These are phyloP conservation scores for Sphaerosporella brunnea DNA, from an alignment of 495 filamentous ascomycete genomes.

Conservation along the genomic window DNA sequence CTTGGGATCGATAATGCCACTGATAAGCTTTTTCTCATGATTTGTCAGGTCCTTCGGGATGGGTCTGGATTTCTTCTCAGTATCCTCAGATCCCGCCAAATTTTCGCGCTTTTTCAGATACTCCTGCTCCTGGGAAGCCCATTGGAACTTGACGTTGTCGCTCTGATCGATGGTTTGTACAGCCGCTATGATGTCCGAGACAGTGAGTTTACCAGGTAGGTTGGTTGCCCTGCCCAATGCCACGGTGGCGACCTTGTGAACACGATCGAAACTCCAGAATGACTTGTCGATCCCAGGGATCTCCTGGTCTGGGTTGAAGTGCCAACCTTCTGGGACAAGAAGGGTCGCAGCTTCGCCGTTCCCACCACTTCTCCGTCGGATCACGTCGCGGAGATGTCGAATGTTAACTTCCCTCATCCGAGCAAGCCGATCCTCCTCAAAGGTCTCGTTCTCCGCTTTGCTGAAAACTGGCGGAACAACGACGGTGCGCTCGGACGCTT, in stretches of 20 bases:
- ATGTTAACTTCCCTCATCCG: constrained; percentile 47
- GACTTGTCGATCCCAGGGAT: constrained; percentile 32
- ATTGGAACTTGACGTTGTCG: constrained; percentile 31
- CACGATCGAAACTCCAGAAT: constrained; percentile 41
- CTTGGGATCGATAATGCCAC: constrained; percentile 60
- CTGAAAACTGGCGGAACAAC: constrained; percentile 29
- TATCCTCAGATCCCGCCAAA: constrained; percentile 5
- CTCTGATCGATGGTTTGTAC: constrained; percentile 31
- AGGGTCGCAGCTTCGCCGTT: constrained; percentile 14
- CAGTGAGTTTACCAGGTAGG: constrained; percentile 16
- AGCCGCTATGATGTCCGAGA: constrained; percentile 26
- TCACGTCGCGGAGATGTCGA: constrained; percentile 51
- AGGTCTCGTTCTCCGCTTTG: constrained; percentile 11
- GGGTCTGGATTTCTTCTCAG: constrained; percentile 21
- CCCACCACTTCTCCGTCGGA: constrained; percentile 24
- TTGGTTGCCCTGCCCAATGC: constrained; percentile 35
- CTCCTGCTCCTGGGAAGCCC: constrained; percentile 28
- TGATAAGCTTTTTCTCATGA: constrained; percentile 68
- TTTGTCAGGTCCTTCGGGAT: constrained; percentile 41
- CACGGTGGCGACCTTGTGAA: constrained; percentile 44
- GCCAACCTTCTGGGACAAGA: constrained; percentile 16
- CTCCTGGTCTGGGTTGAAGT: constrained; percentile 8
- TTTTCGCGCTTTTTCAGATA: constrained; percentile 14
- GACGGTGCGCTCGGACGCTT: constrained; percentile 35
- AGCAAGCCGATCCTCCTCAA: constrained; percentile 29